phyloP scores from a whole-genome alignment of 176 grass and related monocot species.

The Eremochloa ophiuroides region DNA sequence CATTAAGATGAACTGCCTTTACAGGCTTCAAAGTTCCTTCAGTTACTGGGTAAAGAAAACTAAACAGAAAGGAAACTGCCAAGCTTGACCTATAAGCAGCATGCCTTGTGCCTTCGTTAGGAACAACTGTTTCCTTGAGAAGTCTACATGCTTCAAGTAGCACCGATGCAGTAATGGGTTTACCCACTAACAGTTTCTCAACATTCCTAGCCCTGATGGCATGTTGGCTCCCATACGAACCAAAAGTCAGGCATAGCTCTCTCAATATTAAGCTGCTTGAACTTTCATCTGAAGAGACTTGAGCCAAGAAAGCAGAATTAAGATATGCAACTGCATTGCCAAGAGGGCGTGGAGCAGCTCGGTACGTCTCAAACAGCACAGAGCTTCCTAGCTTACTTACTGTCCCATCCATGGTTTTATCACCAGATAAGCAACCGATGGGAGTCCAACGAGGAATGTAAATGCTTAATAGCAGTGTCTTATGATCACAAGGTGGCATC shows the following conservation, averaged over 20 bases:
- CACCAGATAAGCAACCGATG: background rate
- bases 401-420: background rate
- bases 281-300: constrained; percentile 44
- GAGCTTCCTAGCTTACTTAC: background rate
- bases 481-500: constrained; percentile 69
- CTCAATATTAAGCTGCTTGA: constrained; percentile 42
- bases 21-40: constrained; percentile 33
- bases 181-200: constrained; percentile 72
- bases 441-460: constrained; percentile 53
- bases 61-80: constrained; percentile 82
- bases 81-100: constrained; percentile 79
- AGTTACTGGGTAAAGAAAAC: constrained; percentile 54
- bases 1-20: constrained; percentile 19
- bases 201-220: constrained; percentile 77
- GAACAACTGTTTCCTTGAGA: constrained; percentile 61
- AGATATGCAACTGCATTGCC: constrained; percentile 81
- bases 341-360: constrained; percentile 63
- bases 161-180: constrained; percentile 48
- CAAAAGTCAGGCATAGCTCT: constrained; percentile 61
- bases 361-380: constrained; percentile 78
- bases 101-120: constrained; percentile 66
- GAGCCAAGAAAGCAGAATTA: constrained; percentile 81
- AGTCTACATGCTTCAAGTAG: constrained; percentile 64
- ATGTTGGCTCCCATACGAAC: constrained; percentile 78
- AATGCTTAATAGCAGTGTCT: constrained; percentile 62